Evolutionary conservation across 805 yeast genomes (phyloP), one percentile per base, ranked within the genome.

Genomic region (Dipodascus albidus): DNA sequence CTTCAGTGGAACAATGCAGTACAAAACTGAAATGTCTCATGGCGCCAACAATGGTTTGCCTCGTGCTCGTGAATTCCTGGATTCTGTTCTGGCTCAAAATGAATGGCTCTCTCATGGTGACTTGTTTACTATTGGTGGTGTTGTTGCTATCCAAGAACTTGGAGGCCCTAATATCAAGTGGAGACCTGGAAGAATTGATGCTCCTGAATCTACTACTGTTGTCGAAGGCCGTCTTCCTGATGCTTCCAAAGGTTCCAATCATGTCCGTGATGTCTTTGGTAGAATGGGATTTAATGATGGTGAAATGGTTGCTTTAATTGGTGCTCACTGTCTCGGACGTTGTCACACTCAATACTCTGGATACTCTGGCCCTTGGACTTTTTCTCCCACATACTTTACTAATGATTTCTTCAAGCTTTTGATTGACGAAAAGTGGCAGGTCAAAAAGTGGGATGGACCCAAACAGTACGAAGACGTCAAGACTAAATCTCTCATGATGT

Each of bases 351-450:
- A 63, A 59, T 49, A 68, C 64, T 52, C 70, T 61, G 93, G 91
- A 1, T 87, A 73, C 71, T 88, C 83, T 57, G 93, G 95, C 6
- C 88, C 88, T 55, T 86, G 95, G 95, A 87, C 93, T 33, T 81
- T 79, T 55, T 78, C 88, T 11, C 85, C 89, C 51, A 83, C 83
- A 20, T 67, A 70, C 55, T 82, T 86, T 64, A 77, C 85, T 52
- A 86, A 85, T 66, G 87, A 82, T 56, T 85, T 83, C 64, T 86
- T 65, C 69, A 75, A 66, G 65, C 73, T 74, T 52, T 70, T 86
- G 64, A 58, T 80, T 47, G 72, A 78, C 51, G 83, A 81, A 59
- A 69, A 74, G 52, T 74, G 81, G 82, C 71, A 67, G 52, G 64
- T 72, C 72, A 73, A 79, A 64, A 71, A 81, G 66, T 75, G 87